These are phyloP conservation scores for Candida tammaniensis DNA, from an alignment of 805 yeast species.

Conservation along the genomic window DNA sequence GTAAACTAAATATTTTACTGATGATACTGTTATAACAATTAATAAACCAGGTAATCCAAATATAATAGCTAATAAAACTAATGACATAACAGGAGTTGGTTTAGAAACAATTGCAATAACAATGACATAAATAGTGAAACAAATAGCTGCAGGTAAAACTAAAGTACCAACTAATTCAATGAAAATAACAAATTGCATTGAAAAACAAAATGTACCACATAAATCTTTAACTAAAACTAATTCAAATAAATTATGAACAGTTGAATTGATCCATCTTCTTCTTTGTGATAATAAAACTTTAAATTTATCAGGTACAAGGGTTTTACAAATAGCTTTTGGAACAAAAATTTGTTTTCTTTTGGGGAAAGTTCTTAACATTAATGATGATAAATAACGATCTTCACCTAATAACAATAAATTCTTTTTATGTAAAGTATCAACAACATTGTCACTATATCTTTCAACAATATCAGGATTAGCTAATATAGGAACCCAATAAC, in stretches of 20 bases:
- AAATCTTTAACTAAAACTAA: constrained; percentile 78
- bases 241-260: constrained; percentile 89
- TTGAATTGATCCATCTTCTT: constrained; percentile 96
- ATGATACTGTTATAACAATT: constrained; percentile 77
- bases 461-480: constrained; percentile 94
- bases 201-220: constrained; percentile 92
- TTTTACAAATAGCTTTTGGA: constrained; percentile 89
- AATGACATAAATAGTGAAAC: constrained; percentile 78
- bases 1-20: constrained; percentile 71
- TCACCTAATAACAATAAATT: constrained; percentile 85
- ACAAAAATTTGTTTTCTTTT: constrained; percentile 83
- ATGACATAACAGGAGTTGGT: constrained; percentile 77
- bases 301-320: constrained; percentile 83
- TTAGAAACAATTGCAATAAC: constrained; percentile 63
- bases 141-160: constrained; percentile 84
- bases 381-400: constrained; percentile 79
- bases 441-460: constrained; percentile 81
- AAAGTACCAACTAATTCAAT: constrained; percentile 85
- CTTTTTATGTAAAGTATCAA: constrained; percentile 81
- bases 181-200: constrained; percentile 88
- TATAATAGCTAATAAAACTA: constrained; percentile 71
- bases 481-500: constrained; percentile 88
- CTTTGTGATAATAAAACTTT: constrained; percentile 82
- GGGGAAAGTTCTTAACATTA: constrained; percentile 88
- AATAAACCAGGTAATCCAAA: constrained; percentile 84